A percentile compares a stretch with the other conserved stretches of the same genome.
phyloP scores from a whole-genome alignment of 805 yeast genomes.

The Zygosaccharomyces bailii region DNA sequence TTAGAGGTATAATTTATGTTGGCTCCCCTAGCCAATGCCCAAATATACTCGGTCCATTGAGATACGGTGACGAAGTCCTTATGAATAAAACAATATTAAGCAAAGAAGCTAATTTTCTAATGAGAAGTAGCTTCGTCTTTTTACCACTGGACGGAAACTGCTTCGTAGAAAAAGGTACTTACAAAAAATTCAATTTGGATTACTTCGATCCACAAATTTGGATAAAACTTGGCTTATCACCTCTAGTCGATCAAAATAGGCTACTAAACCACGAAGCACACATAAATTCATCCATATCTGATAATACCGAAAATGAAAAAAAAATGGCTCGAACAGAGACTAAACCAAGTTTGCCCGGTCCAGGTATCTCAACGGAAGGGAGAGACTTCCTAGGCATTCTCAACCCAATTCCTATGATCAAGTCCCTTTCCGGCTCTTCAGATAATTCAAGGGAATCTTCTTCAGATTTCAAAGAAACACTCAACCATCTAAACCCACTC shows the following conservation, averaged over 20 bases:
- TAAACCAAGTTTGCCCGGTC: slow-evolving; percentile 10
- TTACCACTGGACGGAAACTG: slow-evolving; percentile 73
- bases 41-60: slow-evolving; percentile 79
- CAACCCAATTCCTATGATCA: slow-evolving; percentile 17
- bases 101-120: slow-evolving; percentile 78
- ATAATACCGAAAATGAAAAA: slow-evolving; percentile 5
- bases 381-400: slow-evolving; percentile 15
- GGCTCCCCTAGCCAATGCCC: slow-evolving; percentile 85
- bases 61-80: slow-evolving; percentile 77
- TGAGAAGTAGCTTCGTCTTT: slow-evolving; percentile 80
- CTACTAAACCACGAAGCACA: neutral
- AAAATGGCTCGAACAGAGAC: slow-evolving; percentile 13
- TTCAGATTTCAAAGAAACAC: neutral
- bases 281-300: slow-evolving; percentile 4
- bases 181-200: slow-evolving; percentile 61
- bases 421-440: slow-evolving; percentile 11
- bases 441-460: neutral
- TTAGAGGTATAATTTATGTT: slow-evolving; percentile 74
- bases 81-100: slow-evolving; percentile 72
- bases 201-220: slow-evolving; percentile 78
- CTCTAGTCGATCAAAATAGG: slow-evolving; percentile 52
- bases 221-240: slow-evolving; percentile 72
- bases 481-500: slow-evolving; percentile 12
- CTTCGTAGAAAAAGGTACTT: slow-evolving; percentile 60
- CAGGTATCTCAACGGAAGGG: slow-evolving; percentile 15